Evolutionary conservation across 73 alveolate genomes (phyloP).

Genomic region (Uronychia binucleata): DNA sequence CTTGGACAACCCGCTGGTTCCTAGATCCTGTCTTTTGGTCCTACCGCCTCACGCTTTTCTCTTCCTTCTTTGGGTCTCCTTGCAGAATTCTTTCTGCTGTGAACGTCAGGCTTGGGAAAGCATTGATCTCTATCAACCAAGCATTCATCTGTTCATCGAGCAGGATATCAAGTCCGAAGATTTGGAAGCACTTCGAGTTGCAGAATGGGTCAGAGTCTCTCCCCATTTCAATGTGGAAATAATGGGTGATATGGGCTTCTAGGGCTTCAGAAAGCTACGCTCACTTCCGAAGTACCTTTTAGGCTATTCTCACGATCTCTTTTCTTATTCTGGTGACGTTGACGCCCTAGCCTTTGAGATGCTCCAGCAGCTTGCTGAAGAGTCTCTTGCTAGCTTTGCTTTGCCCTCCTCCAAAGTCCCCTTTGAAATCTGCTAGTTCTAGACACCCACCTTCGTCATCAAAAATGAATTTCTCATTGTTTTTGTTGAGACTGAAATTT

Average conservation of each 20-base stretch:
- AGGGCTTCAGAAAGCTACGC: too few species aligned
- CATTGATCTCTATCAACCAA: conserved; percentile 84
- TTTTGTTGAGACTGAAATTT: conserved; percentile 82
- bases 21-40: neutral
- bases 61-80: neutral
- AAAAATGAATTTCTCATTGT: too few species aligned
- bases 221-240: too few species aligned
- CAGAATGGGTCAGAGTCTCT: too few species aligned
- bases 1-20: neutral
- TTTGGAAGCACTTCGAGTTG: conserved; percentile 64
- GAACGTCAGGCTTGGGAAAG: conserved; percentile 78
- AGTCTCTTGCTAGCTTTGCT: neutral
- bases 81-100: too few species aligned
- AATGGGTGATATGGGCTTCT: too few species aligned
- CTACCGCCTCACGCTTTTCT: neutral
- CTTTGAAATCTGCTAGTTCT: neutral
- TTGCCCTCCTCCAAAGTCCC: neutral
- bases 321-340: neutral
- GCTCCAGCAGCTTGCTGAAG: neutral
- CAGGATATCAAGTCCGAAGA: conserved; percentile 85
- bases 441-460: too few species aligned
- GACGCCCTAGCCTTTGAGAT: neutral
- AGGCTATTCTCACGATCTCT: neutral
- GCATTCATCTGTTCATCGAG: conserved; percentile 76
- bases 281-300: neutral